Percentiles rank a stretch among this genome's conserved stretches.
Conservation (phyloP, 2,329 filamentous ascomycete genomes). For the Apiospora koreana region DNA sequence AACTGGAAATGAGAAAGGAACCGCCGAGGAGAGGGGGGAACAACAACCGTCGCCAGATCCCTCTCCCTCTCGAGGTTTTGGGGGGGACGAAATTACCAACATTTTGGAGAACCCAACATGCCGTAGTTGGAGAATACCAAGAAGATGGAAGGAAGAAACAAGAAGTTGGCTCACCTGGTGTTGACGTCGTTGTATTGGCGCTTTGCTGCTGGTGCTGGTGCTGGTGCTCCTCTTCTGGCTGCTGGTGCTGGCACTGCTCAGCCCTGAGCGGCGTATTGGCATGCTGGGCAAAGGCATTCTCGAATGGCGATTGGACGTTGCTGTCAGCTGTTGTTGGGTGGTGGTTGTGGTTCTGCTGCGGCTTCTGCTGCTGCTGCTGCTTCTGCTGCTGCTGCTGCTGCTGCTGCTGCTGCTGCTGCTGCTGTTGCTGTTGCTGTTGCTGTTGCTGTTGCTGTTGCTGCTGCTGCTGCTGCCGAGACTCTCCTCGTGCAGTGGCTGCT, state of each 20-base stretch:
- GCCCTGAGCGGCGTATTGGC: not conserved
- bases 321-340: not conserved
- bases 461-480: conserved; percentile 12
- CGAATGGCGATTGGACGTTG: not conserved
- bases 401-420: not conserved
- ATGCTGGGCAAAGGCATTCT: not conserved
- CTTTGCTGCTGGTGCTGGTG: not conserved
- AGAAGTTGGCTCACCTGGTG: not conserved
- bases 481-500: conserved; percentile 7
- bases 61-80: not conserved
- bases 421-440: not conserved
- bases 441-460: too few species aligned
- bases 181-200: not conserved
- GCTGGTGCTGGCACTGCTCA: not conserved
- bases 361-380: not conserved
- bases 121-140: not conserved
- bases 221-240: not conserved
- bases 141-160: not conserved
- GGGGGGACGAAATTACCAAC: not conserved
- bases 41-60: not conserved
- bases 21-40: not conserved
- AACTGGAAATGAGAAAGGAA: not conserved
- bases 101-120: conserved; percentile 5
- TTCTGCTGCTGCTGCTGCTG: not conserved
- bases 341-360: conserved; percentile 8